Percentiles rank a stretch among this genome's conserved stretches.
Conservation (phyloP, 495 filamentous ascomycete genomes). For the Aspergillus nanangensis region DNA sequence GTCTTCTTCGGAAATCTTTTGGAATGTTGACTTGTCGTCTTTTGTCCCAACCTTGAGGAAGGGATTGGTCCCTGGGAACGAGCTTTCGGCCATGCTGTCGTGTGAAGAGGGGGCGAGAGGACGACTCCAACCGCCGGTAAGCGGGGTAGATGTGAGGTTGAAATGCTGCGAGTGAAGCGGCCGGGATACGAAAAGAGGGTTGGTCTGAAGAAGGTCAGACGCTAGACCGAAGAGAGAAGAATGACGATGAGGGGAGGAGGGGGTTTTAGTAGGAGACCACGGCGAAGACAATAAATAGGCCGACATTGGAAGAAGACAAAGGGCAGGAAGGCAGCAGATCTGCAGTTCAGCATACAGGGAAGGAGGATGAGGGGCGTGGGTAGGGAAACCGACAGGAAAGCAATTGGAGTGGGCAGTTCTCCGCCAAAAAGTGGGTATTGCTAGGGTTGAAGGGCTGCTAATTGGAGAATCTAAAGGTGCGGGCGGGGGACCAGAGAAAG, state of each 20-base stretch:
- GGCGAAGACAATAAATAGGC: slow-evolving; percentile 1
- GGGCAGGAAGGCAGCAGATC: background rate
- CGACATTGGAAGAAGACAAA: slow-evolving; percentile 3
- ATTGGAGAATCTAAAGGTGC: slow-evolving; percentile 23
- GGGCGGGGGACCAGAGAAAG: too few species aligned
- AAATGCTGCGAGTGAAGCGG: slow-evolving; percentile 7
- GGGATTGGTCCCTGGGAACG: slow-evolving; percentile 55
- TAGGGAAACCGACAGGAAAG: slow-evolving; percentile 19
- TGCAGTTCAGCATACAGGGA: slow-evolving; percentile 1
- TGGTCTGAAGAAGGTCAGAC: background rate
- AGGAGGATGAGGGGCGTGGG: slow-evolving; percentile 13
- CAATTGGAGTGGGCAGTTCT: slow-evolving; percentile 8
- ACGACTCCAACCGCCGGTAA: slow-evolving; percentile 27
- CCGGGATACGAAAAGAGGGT: slow-evolving; percentile 2
- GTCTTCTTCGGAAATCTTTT: slow-evolving; percentile 56
- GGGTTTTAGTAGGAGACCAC: background rate
- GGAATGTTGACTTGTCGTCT: slow-evolving; percentile 31
- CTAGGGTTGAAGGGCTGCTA: slow-evolving; percentile 3
- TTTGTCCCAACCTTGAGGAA: slow-evolving; percentile 39
- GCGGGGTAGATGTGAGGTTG: slow-evolving; percentile 15
- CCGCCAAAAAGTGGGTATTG: slow-evolving; percentile 21
- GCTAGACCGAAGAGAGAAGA: background rate
- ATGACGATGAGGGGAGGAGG: slow-evolving; percentile 1
- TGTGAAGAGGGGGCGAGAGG: slow-evolving; percentile 25
- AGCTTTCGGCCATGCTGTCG: slow-evolving; percentile 47